Base-by-base conservation (phyloP, 345 rosid species). In the Acer yangbiense region DNA sequence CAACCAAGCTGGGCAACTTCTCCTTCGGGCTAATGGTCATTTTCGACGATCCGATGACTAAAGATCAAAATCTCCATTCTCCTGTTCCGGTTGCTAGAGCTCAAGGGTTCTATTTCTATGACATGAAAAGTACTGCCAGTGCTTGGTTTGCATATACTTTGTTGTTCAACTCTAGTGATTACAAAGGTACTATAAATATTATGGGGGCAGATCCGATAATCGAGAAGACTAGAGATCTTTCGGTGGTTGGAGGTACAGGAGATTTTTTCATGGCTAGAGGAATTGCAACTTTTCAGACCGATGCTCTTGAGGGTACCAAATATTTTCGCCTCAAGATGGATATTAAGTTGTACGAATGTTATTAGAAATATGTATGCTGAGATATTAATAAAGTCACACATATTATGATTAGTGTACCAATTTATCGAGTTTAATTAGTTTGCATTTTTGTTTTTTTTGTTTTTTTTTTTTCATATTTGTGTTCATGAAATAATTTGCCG, bases 181-280 rank as follows among this genome's bases (percentile, higher is more conserved):
- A 90, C 68, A 85, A 78, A 46, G 97, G 97, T 5, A 91, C 86
- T 67, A 16, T 92, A 27, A 90, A 83, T 71, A 86, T 94, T 14
- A 85, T 87, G 27, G 94, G 98, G 7, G 92, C 94, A 0, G 92
- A 93, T 76, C 87, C 87, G 63, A 75, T 91, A 86, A 82, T 79
- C 85, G 88, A 85, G 76, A 85, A 87, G 80, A 89, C 94, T 3
- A 88, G 97, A 77, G 98, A 94, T 69, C 74, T 92, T 6, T 91
- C 93, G 0, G 90, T 92, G 6, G 85, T 91, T 0, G 94, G 97
- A 17, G 93, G 96, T 17, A 92, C 97, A 0, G 94, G 95, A n/a
- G 93, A 94, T 46, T 92, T 94, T 80, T 88, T 92, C 89, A 94
- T 92, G 97, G 82, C 90, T 6, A 79, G 93, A 78, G 96, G 98